phyloP scores from a whole-genome alignment of 306 rosid species.

The Vigna trinervia region DNA sequence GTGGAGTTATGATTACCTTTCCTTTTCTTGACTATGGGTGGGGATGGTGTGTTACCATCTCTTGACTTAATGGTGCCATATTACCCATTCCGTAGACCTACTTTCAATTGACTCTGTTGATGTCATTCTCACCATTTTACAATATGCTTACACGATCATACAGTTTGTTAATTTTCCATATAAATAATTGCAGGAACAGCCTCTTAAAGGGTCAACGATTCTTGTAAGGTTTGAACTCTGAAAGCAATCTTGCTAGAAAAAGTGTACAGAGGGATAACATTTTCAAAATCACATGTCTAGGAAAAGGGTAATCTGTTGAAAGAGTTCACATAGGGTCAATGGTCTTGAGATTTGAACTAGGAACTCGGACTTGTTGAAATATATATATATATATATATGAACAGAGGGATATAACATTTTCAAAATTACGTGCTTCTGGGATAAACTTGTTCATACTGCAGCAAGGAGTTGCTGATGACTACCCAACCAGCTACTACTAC shows the following conservation, averaged over 20 bases:
- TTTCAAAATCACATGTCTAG: neutral
- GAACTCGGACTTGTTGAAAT: slow-evolving; percentile 1
- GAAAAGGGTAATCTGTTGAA: neutral
- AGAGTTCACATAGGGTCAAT: neutral
- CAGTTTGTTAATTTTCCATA: neutral
- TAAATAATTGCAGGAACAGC: neutral
- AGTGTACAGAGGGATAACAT: neutral
- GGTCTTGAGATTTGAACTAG: neutral
- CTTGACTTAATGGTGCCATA: neutral
- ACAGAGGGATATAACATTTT: neutral
- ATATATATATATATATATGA: neutral
- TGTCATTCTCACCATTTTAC: neutral
- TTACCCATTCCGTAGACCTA: neutral
- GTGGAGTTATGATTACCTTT: neutral
- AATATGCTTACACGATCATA: too few relatives aligned
- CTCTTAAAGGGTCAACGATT: slow-evolving; percentile 10
- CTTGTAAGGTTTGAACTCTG: neutral
- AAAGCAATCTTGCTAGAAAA: neutral
- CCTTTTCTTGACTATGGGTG: slow-evolving; percentile 1
- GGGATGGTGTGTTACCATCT: neutral
- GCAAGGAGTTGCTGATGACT: neutral
- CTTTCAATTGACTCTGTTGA: neutral
- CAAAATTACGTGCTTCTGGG: neutral
- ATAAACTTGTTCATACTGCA: slow-evolving; percentile 39
- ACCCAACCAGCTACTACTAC: neutral